phyloP scores from a whole-genome alignment of 805 yeast species.

The Barnettozyma sp. region DNA sequence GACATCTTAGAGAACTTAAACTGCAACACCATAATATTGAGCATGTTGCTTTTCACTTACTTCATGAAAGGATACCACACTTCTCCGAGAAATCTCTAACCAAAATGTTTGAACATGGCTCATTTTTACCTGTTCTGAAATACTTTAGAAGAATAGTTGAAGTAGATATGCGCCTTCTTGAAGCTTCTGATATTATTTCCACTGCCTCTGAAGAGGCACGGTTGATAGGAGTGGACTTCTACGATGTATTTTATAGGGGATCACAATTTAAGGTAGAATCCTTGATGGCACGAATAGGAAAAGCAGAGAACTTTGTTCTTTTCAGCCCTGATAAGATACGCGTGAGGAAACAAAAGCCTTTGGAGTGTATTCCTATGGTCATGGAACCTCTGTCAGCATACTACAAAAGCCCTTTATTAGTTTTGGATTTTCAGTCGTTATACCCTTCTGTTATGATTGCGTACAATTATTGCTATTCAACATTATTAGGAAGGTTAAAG shows the following conservation, averaged over 20 bases:
- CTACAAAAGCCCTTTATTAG: constrained; percentile 84
- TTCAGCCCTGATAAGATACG: constrained; percentile 75
- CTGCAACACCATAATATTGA: constrained; percentile 70
- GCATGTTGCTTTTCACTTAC: constrained; percentile 58
- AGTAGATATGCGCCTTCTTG: constrained; percentile 33
- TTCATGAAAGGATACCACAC: constrained; percentile 64
- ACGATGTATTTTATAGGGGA: constrained; percentile 82
- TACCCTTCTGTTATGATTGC: constrained; percentile 93
- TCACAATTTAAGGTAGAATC: constrained; percentile 95
- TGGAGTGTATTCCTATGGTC: constrained; percentile 83
- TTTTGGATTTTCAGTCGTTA: constrained; percentile 86
- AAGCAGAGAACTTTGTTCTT: constrained; percentile 64
- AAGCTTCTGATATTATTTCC: constrained; percentile 57
- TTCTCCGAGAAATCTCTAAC: constrained; percentile 45
- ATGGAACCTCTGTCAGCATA: constrained; percentile 87
- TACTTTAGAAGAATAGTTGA: constrained; percentile 43
- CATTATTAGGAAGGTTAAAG: constrained; percentile 55
- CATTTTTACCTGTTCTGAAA: constrained; percentile 31
- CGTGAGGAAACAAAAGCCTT: constrained; percentile 76
- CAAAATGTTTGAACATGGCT: constrained; percentile 32
- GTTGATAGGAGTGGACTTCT: constrained; percentile 81
- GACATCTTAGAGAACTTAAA: constrained; percentile 59
- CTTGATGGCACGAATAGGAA: constrained; percentile 63
- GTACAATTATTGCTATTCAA: constrained; percentile 79
- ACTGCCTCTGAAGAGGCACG: constrained; percentile 79